A percentile compares a stretch with the other conserved stretches of the same genome.
phyloP scores from a whole-genome alignment of 805 yeast species.

The Teunomyces kruisii region DNA sequence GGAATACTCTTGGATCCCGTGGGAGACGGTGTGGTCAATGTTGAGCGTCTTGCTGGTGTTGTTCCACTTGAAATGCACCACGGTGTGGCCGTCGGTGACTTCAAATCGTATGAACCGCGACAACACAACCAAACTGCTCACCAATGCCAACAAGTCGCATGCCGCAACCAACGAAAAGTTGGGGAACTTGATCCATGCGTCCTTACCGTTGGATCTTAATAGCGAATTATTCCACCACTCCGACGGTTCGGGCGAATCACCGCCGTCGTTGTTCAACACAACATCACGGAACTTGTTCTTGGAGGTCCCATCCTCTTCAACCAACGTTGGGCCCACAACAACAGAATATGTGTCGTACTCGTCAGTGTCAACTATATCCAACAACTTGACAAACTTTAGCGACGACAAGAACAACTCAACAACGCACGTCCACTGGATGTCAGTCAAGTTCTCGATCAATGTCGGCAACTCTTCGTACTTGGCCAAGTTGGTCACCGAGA shows the following conservation, averaged over 20 bases:
- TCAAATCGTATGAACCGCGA: constrained; percentile 12
- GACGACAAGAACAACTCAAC: constrained; percentile 27
- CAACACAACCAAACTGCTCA: constrained; percentile 19
- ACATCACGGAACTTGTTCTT: not conserved
- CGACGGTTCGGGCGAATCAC: constrained; percentile 23
- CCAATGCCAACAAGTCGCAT: constrained; percentile 15
- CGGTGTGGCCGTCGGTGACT: not conserved
- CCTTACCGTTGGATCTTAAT: constrained; percentile 8
- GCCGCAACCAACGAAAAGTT: constrained; percentile 15
- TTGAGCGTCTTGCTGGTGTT: constrained; percentile 6
- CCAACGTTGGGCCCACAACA: constrained; percentile 11
- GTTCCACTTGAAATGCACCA: constrained; percentile 1
- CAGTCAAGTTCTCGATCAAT: constrained; percentile 11
- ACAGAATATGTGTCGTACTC: not conserved
- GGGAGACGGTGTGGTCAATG: not conserved
- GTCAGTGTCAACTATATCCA: constrained; percentile 35
- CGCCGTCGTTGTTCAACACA: not conserved
- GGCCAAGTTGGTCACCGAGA: constrained; percentile 10
- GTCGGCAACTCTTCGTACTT: constrained; percentile 16
- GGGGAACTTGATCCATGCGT: constrained; percentile 20
- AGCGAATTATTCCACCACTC: constrained; percentile 15
- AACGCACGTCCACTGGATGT: constrained; percentile 29
- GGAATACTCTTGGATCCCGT: not conserved
- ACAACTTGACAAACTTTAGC: constrained; percentile 27
- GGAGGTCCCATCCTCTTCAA: not conserved